Evolutionary conservation across 768 basidiomycete genomes (phyloP).

Genomic region (Tremella mesenterica): DNA sequence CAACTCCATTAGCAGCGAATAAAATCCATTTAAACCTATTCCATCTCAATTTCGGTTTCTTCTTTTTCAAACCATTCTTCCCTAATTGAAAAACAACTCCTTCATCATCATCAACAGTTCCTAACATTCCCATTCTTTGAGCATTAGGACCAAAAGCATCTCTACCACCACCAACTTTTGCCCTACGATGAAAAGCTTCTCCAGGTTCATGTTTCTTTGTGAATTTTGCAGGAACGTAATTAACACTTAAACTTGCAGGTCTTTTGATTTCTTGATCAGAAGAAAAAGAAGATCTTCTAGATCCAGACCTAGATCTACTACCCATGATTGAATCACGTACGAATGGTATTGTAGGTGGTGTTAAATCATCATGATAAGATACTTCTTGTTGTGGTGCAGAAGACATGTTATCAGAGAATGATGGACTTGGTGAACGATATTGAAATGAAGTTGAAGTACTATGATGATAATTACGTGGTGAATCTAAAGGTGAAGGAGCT

Average conservation of each 20-base stretch:
- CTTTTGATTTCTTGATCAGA: constrained; percentile 2
- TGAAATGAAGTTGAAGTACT: too few species aligned
- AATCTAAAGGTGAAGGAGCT: too few species aligned
- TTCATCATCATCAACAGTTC: constrained; percentile 55
- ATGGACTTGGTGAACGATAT: background rate
- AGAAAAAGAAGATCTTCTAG: constrained; percentile 5
- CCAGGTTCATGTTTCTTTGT: constrained; percentile 49
- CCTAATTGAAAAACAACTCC: constrained; percentile 33
- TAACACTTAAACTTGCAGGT: constrained; percentile 51
- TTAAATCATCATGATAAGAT: constrained; percentile 2
- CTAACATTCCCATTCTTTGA: constrained; percentile 51
- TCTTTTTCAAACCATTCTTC: constrained; percentile 48
- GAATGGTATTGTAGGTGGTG: constrained; percentile 5
- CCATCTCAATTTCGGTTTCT: constrained; percentile 56
- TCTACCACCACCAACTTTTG: constrained; percentile 57
- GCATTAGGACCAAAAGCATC: constrained; percentile 57
- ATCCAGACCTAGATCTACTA: background rate
- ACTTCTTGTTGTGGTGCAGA: background rate
- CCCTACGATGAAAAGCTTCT: constrained; percentile 47
- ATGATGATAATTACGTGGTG: too few species aligned
- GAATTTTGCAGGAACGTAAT: constrained; percentile 72
- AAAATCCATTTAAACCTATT: constrained; percentile 77
- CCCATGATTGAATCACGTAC: too few species aligned
- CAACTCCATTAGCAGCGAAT: constrained; percentile 57
- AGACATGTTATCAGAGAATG: constrained; percentile 1